Evolutionary conservation across 2,329 filamentous ascomycete species (phyloP).

Genomic region (Penicillium sp.): DNA sequence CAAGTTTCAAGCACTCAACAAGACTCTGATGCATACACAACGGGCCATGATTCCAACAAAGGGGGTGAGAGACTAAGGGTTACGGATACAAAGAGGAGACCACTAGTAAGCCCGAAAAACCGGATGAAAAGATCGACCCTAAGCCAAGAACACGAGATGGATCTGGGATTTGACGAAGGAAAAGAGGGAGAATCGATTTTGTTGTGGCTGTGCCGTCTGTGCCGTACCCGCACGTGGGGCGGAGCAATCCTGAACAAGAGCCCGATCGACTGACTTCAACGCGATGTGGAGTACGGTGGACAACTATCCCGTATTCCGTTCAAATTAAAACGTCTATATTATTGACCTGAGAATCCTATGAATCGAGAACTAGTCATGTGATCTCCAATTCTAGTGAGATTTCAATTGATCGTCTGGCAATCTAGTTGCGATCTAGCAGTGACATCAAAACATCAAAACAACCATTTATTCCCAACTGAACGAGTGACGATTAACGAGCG

Average conservation of each 20-base stretch:
- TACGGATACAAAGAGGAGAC: neutral
- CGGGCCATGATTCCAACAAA: neutral
- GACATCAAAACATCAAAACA: neutral
- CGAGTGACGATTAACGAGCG: neutral
- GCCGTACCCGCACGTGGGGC: neutral
- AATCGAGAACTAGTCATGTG: neutral
- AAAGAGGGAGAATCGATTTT: neutral
- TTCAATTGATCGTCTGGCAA: neutral
- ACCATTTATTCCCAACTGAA: neutral
- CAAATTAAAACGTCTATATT: no score
- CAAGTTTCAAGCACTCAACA: conserved; percentile 4
- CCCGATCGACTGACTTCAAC: neutral
- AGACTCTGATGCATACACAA: neutral
- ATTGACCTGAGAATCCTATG: neutral
- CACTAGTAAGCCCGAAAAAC: neutral
- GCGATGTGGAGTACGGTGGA: neutral
- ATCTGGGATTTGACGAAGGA: neutral
- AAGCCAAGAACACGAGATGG: neutral
- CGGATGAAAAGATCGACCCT: neutral
- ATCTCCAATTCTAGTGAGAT: neutral
- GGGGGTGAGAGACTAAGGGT: neutral
- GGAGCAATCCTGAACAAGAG: neutral
- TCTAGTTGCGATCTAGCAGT: neutral
- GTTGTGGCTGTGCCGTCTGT: conserved; percentile 2
- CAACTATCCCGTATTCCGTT: neutral